These are phyloP conservation scores for Smallanthus sonchifolius DNA, from an alignment of 129 eudicot genomes.

Conservation along the genomic window DNA sequence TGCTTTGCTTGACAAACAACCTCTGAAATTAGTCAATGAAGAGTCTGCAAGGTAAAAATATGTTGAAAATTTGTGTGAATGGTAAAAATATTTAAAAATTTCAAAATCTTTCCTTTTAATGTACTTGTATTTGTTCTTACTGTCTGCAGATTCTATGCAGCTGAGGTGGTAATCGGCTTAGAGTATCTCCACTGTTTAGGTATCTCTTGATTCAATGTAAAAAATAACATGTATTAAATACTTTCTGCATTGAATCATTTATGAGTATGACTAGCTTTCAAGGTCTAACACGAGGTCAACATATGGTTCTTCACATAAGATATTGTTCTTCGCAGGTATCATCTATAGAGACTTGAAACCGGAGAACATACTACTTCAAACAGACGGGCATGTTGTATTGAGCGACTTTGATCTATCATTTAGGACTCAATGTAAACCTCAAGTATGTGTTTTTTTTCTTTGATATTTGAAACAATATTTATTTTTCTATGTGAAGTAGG, in stretches of 20 bases:
- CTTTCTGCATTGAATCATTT: not conserved
- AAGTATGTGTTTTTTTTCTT: slow-evolving; percentile 42
- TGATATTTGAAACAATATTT: not conserved
- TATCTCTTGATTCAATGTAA: slow-evolving; percentile 25
- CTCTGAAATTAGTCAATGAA: slow-evolving; percentile 75
- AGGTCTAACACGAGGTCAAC: not conserved
- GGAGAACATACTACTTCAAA: slow-evolving; percentile 84
- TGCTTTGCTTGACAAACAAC: slow-evolving; percentile 93
- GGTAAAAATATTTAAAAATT: not conserved
- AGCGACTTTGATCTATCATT: slow-evolving; percentile 94
- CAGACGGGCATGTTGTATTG: slow-evolving; percentile 83
- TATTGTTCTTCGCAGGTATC: slow-evolving; percentile 50
- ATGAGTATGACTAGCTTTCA: not conserved
- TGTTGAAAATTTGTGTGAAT: not conserved
- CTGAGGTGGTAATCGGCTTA: slow-evolving; percentile 91
- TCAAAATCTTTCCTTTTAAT: not conserved
- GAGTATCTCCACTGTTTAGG: slow-evolving; percentile 99
- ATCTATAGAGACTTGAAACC: slow-evolving; percentile 96
- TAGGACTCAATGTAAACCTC: slow-evolving; percentile 85
- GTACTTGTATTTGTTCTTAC: not conserved
- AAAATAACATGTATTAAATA: not conserved
- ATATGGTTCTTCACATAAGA: not conserved
- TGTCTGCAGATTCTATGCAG: slow-evolving; percentile 82
- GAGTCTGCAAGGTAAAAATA: slow-evolving; percentile 99
- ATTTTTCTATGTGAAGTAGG: not conserved